These are phyloP conservation scores for Fusarium concolor DNA, from an alignment of 2,329 filamentous ascomycete genomes.

Conservation along the genomic window DNA sequence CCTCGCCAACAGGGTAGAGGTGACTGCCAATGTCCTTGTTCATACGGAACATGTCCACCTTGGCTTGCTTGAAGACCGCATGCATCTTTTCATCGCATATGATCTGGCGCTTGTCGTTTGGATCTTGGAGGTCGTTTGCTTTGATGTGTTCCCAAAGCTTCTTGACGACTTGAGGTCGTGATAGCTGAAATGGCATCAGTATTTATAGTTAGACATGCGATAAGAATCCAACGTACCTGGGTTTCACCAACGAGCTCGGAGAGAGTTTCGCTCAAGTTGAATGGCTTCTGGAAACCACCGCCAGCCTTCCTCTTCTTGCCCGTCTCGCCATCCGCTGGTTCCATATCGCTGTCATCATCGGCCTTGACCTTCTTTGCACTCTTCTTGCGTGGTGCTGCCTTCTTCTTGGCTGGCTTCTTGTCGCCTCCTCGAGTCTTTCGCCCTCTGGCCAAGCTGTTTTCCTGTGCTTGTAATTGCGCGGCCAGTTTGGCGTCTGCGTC, in stretches of 20 bases:
- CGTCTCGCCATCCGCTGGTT: slow-evolving; percentile 67
- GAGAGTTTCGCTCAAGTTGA: slow-evolving; percentile 77
- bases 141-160: slow-evolving; percentile 97
- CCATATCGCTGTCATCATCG: slow-evolving; percentile 83
- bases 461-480: slow-evolving; percentile 89
- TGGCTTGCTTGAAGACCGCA: slow-evolving; percentile 89
- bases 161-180: slow-evolving; percentile 95
- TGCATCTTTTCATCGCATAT: slow-evolving; percentile 91
- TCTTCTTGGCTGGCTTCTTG: slow-evolving; percentile 70
- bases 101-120: slow-evolving; percentile 91
- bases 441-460: slow-evolving; percentile 76
- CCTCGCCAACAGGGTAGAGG: slow-evolving; percentile 81
- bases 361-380: slow-evolving; percentile 78
- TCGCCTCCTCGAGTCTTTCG: slow-evolving; percentile 82
- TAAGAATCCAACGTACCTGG: slow-evolving; percentile 62
- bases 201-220: no score
- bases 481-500: slow-evolving; percentile 90
- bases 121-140: slow-evolving; percentile 87
- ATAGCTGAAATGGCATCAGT: slow-evolving; percentile 68
- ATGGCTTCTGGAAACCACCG: slow-evolving; percentile 92
- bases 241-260: slow-evolving; percentile 77
- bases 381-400: slow-evolving; percentile 74
- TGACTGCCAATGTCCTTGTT: slow-evolving; percentile 95
- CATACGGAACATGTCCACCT: slow-evolving; percentile 99
- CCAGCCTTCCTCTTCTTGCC: slow-evolving; percentile 80